These are phyloP conservation scores for Dactylellina drechsleri DNA, from an alignment of 2,329 filamentous ascomycete species.

Conservation along the genomic window DNA sequence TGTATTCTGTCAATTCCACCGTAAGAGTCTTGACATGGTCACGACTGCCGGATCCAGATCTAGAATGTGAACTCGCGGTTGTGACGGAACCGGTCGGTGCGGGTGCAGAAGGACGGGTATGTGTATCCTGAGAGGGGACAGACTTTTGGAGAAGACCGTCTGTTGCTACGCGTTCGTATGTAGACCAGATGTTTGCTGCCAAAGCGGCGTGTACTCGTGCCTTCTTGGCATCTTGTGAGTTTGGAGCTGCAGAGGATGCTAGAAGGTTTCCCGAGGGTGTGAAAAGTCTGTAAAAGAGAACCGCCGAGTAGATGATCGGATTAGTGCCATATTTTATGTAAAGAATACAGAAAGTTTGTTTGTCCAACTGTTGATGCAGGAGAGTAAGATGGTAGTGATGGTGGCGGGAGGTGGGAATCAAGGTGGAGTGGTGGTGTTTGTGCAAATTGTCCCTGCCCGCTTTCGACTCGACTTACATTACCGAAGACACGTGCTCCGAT, in stretches of 20 bases:
- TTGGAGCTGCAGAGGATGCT: constrained; percentile 58
- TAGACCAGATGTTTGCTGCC: constrained; percentile 58
- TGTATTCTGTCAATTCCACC: constrained; percentile 58
- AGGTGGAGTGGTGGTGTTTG: constrained; percentile 43
- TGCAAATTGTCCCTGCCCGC: constrained; percentile 53
- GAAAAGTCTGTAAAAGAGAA: constrained; percentile 55
- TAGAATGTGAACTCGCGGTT: constrained; percentile 12
- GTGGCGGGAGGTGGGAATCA: not conserved
- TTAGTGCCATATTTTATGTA: not conserved
- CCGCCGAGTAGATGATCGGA: not conserved
- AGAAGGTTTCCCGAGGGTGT: constrained; percentile 58
- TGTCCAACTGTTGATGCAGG: not conserved
- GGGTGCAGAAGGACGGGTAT: constrained; percentile 21
- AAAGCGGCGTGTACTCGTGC: constrained; percentile 58
- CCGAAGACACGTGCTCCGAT: constrained; percentile 58
- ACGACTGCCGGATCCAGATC: constrained; percentile 11
- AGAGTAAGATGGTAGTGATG: constrained; percentile 3
- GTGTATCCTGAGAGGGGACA: constrained; percentile 44
- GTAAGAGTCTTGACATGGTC: constrained; percentile 57
- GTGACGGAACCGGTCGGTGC: constrained; percentile 8
- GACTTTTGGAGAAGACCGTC: constrained; percentile 56
- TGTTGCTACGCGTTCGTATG: constrained; percentile 57
- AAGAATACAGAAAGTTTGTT: not conserved
- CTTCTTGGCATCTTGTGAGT: constrained; percentile 58
- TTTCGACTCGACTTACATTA: constrained; percentile 54